A percentile compares a stretch with the other conserved stretches of the same genome.
Evolutionary conservation across 1,284 basidiomycete genomes (phyloP).

Genomic region (Malassezia dermatis): DNA sequence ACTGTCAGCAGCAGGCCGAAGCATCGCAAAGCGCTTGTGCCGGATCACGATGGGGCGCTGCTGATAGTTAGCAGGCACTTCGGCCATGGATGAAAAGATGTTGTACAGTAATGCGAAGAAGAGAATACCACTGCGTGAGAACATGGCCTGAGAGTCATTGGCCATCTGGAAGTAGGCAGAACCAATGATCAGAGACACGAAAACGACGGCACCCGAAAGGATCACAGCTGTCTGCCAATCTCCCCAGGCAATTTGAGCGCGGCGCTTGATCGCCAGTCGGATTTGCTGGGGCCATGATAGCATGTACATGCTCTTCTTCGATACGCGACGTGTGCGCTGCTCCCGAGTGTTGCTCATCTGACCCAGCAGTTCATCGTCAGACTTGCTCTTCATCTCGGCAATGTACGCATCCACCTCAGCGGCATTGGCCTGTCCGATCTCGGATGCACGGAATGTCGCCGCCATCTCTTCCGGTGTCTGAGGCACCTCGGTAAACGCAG

Average conservation of each 20-base stretch:
- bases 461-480: slow-evolving; percentile 36
- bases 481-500: slow-evolving; percentile 38
- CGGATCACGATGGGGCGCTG: slow-evolving; percentile 38
- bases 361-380: slow-evolving; percentile 18
- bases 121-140: slow-evolving; percentile 53
- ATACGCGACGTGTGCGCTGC: slow-evolving; percentile 23
- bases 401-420: slow-evolving; percentile 28
- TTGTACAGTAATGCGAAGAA: slow-evolving; percentile 47
- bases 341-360: slow-evolving; percentile 12
- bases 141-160: slow-evolving; percentile 59
- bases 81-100: slow-evolving; percentile 50
- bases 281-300: slow-evolving; percentile 51
- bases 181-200: slow-evolving; percentile 63
- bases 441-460: slow-evolving; percentile 22
- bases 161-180: slow-evolving; percentile 63
- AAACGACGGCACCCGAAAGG: slow-evolving; percentile 35
- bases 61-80: slow-evolving; percentile 25
- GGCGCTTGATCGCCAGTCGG: slow-evolving; percentile 57
- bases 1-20: slow-evolving; percentile 28
- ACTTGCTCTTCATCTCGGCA: slow-evolving; percentile 16
- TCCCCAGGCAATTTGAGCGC: slow-evolving; percentile 60
- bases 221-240: slow-evolving; percentile 50
- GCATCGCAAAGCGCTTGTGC: slow-evolving; percentile 32
- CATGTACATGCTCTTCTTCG: slow-evolving; percentile 25
- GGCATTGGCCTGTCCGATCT: slow-evolving; percentile 20